Base-by-base conservation (phyloP, 2,329 filamentous ascomycete genomes). In the Colletotrichum theobromicola region DNA sequence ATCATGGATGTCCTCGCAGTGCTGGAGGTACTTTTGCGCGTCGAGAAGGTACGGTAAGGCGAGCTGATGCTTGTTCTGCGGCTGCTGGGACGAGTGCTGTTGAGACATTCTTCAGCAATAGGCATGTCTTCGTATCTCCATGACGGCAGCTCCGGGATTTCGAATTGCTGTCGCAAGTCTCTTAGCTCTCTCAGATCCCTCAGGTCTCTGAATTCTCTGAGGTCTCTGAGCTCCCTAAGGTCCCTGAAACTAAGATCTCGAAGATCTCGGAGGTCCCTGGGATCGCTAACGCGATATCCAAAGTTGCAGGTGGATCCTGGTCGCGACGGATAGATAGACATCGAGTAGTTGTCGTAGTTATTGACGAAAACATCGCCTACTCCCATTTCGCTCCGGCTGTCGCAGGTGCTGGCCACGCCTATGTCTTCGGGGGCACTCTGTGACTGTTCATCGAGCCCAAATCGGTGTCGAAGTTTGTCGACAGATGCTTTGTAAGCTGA, bases 81-180 rank as follows among this genome's bases (percentile, higher is more conserved):
- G 34, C 55, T 61, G 28, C 55, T 61, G 26, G 16, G 12, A 8
- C 24, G 16, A 9, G 26, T 8, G 10, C 21, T 34, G 12, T 21
- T 21, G 26, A 37, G 15, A 6, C 50, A 21, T 30, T 68, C 66
- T n/a, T 46, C 28, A 9, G 35, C 21, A 9, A n/a, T 8, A 7
- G 66, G 55, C n/a, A 61, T 68, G n/a, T 68, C 66, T 21, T 68
- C 66, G 13, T 68, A 68, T 37, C 66, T 57, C 35, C 60, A 26
- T 10, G 66, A 32, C 5, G 66, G 66, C 5, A 68, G 55, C 4
- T 61, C 66, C 4, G 66, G 55, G 2, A 61, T 13, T 3, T 32
- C 26, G 30, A 28, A 15, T 7, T 21, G 16, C 2, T 35, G 24
- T 8, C 28, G 32, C 4, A 68, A n/a, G 8, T 53, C 42, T 6